Evolutionary conservation across 2,329 filamentous ascomycete species (phyloP), one percentile per base, ranked within the genome.

Genomic region (Penicillium sp.): DNA sequence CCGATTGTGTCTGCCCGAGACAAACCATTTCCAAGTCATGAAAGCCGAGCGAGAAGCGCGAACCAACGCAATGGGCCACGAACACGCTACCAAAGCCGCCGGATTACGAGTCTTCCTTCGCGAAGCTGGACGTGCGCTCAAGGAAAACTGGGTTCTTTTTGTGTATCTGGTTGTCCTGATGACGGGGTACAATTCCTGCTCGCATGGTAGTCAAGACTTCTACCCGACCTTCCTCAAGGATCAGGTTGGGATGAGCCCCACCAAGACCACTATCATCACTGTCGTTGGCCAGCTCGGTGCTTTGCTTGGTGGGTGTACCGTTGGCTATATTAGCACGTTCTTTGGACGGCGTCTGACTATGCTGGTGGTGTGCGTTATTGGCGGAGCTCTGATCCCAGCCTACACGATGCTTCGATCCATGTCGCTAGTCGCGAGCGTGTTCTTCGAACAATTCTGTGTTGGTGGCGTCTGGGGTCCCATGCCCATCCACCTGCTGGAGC

Each of bases 1-100:
- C 79, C 88, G 91, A 28, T 79, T 91, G 35, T 84, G 83, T 72
- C 81, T 95, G 0, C 88, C 90, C 14, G 91, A 95, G 77, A 95
- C 91, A 0, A 79, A 88, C 34, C 83, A 86, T 2, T 94, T 89
- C 74, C 82, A 66, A 38, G 66, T 65, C 11, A 67, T 69, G 58
- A 63, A 66, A 41, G 65, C 64, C 2, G 65, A 67, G 39, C 64
- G 67, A 6, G 67, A 69, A 34, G 65, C 60, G 17, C 59, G 59
- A 11, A 60, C 53, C 48, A 58, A 58, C 20, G 45, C 57, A 37
- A 3, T 34, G 1, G 55, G 38, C 1, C 49, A 22, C 15, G 42
- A 58, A 5, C n/a, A 58, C 14, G 34, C 55, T 20, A 51, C 55
- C 25, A 51, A 58, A 15, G 34, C 42, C 12, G 57, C 43, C 15